Evolutionary conservation across 106 monocot species (phyloP).

Genomic region (Allium cepa): DNA sequence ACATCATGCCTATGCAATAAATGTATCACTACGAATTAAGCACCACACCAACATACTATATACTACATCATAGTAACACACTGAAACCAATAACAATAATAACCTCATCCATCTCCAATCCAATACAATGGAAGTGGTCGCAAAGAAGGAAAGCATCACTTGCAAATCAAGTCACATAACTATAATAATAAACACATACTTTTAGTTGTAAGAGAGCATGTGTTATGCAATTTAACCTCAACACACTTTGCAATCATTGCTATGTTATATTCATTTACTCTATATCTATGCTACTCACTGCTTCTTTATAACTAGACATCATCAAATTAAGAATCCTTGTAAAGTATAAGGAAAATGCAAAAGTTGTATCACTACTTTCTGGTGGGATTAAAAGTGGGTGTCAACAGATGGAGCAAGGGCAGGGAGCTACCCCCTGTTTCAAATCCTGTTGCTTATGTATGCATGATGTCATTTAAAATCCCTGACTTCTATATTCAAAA

Average conservation of each 20-base stretch:
- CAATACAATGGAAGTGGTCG: constrained; percentile 2
- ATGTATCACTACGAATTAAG: not conserved
- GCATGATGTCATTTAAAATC: too few species aligned
- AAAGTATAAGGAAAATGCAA: not conserved
- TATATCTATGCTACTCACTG: not conserved
- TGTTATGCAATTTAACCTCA: constrained; percentile 2
- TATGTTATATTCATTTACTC: not conserved
- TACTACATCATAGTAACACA: not conserved
- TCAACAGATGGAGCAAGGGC: too few species aligned
- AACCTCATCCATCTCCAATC: not conserved
- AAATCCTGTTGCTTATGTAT: too few species aligned
- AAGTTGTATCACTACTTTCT: too few species aligned
- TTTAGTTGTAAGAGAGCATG: constrained; percentile 7
- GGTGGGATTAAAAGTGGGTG: too few species aligned
- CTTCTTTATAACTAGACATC: constrained; percentile 16
- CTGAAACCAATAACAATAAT: constrained; percentile 1
- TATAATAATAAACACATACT: not conserved
- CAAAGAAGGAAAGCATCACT: constrained; percentile 6
- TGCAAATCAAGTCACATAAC: constrained; percentile 9
- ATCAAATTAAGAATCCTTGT: constrained; percentile 1
- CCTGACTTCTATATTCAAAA: too few species aligned
- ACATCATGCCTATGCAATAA: constrained; percentile 9
- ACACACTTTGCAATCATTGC: constrained; percentile 5
- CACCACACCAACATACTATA: not conserved
- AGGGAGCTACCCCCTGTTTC: too few species aligned